Base-by-base conservation (phyloP, 495 filamentous ascomycete genomes). In the Tuber microsphaerosporum region DNA sequence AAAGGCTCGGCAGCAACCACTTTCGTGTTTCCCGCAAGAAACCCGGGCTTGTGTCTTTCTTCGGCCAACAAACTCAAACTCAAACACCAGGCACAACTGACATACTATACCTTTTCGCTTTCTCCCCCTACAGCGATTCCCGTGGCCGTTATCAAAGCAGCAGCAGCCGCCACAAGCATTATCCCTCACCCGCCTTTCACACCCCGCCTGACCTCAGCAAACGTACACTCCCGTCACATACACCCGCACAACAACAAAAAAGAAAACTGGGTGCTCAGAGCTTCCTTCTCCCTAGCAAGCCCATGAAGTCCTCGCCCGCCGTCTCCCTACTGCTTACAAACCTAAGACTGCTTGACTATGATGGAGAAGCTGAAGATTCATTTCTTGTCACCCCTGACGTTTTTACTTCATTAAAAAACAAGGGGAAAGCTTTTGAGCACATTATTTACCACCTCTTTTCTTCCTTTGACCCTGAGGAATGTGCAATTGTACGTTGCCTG, bases 321-420 rank as follows among this genome's bases (percentile, higher is more conserved):
- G 81, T 83, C 34, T 79, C 76, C n/a, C 76, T 83, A 2, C 81
- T 83, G 22, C 79, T 83, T 73, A 81, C 81, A 42, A 83, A 83
- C 70, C 72, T 83, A 22, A 81, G 68, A 14, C 75, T 83, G 5
- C 45, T 83, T 3, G 79, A 76, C 71, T 83, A 83, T 43, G 73
- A 76, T 69, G 77, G 75, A 69, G 61, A 70, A 42, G 71, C 80
- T 10, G 79, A 81, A 42, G 74, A 75, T 20, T 75, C 75, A 42
- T 81, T 81, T 37, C 79, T 73, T 16, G 81, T 83, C 51, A 83
- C 76, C 34, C 39, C 76, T 20, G 81, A 83, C 37, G 73, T 80
- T 39, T 83, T 83, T 61, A 76, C 79, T 44, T 83, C 81, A 7
- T 72, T 79, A 12, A 81, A 83, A 65, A 83, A 83, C 75, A 83